Base-by-base conservation (phyloP, 164 flowering plant genomes). In the Berberis thunbergii region DNA sequence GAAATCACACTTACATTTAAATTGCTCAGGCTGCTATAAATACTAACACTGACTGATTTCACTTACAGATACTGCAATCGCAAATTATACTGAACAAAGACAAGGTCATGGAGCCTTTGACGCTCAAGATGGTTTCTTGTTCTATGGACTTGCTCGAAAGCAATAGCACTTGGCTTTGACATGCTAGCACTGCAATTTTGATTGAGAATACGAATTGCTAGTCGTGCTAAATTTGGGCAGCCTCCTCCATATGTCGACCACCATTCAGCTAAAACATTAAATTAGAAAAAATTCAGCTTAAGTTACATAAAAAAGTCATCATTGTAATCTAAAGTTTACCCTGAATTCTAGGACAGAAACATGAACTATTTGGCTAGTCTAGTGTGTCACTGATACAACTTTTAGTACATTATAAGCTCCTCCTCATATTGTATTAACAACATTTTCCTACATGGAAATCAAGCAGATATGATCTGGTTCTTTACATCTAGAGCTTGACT, bases 231-330 rank as follows among this genome's bases (percentile, higher is more conserved):
- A 74, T 90, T 85, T 54, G 96, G 96, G 77, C 97, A 89, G 68
- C 85, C 80, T 53, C 90, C 96, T 70, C 97, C 98, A 76, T 86
- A 86, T 45, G 89, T 86, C 65, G 90, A 84, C 98, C 98, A 90
- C 98, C 98, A 93, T 75, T 88, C 96, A 63, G 76, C 96, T 93
- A 50, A 11, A 7, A 60, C 57, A 2, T 55, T 45, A 62, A 66
- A 39, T 26, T 43, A 52, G n/a, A 49, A 40, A 58, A 67, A 38
- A 56, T 67, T 68, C 53, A 76, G 64, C 68, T 61, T 26, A 9
- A 49, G 38, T 64, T 59, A 6, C 50, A 48, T 11, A 52, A 10
- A 52, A 52, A 10, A 52, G n/a, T 52, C 4, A 52, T 52, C 1
- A 52, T 52, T 7, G n/a, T 1, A 48, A 1, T 48, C 9, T 11